A percentile compares a stretch with the other conserved stretches of the same genome.
Conservation (phyloP, 345 rosid genomes). For the Salix viminalis region DNA sequence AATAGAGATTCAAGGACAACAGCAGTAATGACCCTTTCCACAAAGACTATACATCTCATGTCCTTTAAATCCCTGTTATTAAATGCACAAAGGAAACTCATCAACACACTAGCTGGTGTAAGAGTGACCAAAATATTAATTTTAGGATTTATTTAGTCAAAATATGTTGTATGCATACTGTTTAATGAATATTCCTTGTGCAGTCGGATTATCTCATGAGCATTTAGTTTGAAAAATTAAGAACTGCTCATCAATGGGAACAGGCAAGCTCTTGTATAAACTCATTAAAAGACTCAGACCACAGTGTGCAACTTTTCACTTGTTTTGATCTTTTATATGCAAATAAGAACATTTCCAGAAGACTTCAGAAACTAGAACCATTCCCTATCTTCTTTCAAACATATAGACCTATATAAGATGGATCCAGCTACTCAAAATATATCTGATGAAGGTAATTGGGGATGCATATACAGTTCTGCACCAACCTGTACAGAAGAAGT, state of each 20-base stretch:
- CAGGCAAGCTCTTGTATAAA: neutral
- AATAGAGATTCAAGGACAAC: slow-evolving; percentile 53
- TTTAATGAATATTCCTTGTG: neutral
- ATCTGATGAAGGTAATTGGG: slow-evolving; percentile 3
- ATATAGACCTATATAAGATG: neutral
- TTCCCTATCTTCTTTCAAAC: neutral
- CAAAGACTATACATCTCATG: slow-evolving; percentile 78
- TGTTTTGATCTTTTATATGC: neutral
- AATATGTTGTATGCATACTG: neutral
- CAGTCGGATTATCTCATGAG: neutral
- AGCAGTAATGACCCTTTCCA: slow-evolving; percentile 70
- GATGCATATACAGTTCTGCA: neutral
- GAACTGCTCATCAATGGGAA: neutral
- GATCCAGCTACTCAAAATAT: neutral
- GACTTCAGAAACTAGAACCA: neutral
- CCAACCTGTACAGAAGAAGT: slow-evolving; percentile 74
- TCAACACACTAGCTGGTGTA: neutral
- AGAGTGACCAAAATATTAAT: neutral
- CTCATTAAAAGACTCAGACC: neutral
- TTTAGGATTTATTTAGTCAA: neutral
- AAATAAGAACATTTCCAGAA: neutral
- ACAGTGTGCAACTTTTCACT: neutral
- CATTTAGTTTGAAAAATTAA: neutral
- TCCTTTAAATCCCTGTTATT: slow-evolving; percentile 47
- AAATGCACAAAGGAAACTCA: neutral